A percentile compares a stretch with the other conserved stretches of the same genome.
Evolutionary conservation across 495 filamentous ascomycete species (phyloP).

Genomic region (Penicillium taxi): DNA sequence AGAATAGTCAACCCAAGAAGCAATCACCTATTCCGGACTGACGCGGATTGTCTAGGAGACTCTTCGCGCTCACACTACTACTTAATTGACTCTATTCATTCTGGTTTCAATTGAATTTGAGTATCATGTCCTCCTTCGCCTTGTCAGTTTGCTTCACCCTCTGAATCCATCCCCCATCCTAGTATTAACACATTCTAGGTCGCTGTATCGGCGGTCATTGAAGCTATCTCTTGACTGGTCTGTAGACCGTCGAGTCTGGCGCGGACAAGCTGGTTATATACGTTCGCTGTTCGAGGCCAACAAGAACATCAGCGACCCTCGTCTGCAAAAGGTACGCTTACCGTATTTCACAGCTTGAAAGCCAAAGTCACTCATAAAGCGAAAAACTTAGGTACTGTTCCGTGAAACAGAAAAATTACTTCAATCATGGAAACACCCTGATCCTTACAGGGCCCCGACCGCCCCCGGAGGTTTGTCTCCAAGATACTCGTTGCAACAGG

Average conservation of each 20-base stretch:
- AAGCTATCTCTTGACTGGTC: constrained; percentile 94
- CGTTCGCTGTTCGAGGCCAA: constrained; percentile 94
- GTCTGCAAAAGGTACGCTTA: constrained; percentile 71
- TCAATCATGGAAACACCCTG: constrained; percentile 94
- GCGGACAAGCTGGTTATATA: constrained; percentile 92
- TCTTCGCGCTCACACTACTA: background rate
- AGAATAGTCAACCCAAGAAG: constrained; percentile 22
- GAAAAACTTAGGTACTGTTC: constrained; percentile 60
- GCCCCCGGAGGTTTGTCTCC: constrained; percentile 76
- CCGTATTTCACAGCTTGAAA: background rate
- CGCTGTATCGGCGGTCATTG: constrained; percentile 84
- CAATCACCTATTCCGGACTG: constrained; percentile 6
- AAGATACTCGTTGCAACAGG: background rate
- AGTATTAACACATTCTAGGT: constrained; percentile 44
- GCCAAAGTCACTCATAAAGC: too few relatives aligned
- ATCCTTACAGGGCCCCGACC: constrained; percentile 80
- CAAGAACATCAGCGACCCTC: constrained; percentile 72
- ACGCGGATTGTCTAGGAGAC: constrained; percentile 7
- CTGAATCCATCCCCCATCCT: background rate
- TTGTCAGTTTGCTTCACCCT: constrained; percentile 22
- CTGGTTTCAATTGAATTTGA: constrained; percentile 5
- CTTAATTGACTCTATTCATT: background rate
- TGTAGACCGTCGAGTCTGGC: constrained; percentile 83
- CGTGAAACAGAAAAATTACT: constrained; percentile 81
- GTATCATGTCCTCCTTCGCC: constrained; percentile 33